A percentile compares a stretch with the other conserved stretches of the same genome.
These are phyloP conservation scores for Astragalus glycyphyllos DNA, from an alignment of 306 rosid species.

Conservation along the genomic window DNA sequence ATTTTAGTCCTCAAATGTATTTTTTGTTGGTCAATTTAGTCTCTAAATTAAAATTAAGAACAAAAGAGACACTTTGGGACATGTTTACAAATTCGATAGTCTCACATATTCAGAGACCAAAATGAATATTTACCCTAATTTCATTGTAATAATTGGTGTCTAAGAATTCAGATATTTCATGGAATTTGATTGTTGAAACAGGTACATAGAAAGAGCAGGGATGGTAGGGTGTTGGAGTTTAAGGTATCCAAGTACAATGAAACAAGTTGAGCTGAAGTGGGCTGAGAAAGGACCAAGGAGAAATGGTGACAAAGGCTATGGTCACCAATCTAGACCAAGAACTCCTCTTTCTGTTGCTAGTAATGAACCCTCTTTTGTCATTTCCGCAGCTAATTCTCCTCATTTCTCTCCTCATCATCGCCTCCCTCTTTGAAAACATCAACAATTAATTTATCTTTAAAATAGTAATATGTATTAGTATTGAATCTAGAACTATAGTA, in stretches of 20 bases:
- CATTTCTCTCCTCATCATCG: conserved; percentile 53
- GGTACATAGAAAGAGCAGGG: conserved; percentile 83
- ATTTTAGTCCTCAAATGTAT: too few species aligned
- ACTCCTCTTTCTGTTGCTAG: conserved; percentile 30
- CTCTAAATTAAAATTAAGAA: too few species aligned
- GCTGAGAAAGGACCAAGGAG: conserved; percentile 82
- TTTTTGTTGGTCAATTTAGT: too few species aligned
- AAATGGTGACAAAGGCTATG: conserved; percentile 49
- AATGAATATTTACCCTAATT: too few species aligned
- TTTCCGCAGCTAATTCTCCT: conserved; percentile 55
- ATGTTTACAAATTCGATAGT: too few species aligned
- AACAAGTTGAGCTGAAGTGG: conserved; percentile 74
- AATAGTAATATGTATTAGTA: neutral
- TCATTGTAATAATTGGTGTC: neutral
- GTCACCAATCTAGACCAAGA: conserved; percentile 49
- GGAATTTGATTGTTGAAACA: conserved; percentile 37
- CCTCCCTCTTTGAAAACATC: conserved; percentile 52
- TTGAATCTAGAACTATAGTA: conserved; percentile 10
- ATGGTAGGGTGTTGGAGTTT: conserved; percentile 56
- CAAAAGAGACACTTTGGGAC: too few species aligned
- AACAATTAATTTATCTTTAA: neutral
- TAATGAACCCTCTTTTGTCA: conserved; percentile 50
- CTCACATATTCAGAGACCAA: too few species aligned
- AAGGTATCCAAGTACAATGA: conserved; percentile 62
- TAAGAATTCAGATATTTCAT: neutral